phyloP scores from a whole-genome alignment of 306 rosid species.

The Cicer pinnatifidum region DNA sequence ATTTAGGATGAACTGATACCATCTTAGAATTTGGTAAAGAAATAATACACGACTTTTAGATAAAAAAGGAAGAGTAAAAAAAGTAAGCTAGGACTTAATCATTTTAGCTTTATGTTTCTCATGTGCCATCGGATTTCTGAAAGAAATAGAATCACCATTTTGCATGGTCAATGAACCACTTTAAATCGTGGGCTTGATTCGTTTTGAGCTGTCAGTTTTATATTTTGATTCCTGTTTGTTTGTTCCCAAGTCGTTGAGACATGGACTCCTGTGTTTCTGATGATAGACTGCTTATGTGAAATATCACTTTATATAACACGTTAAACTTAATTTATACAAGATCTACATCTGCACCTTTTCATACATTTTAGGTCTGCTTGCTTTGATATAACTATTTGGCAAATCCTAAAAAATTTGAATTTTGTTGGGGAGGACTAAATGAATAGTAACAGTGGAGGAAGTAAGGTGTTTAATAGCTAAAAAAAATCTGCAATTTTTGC shows the following conservation, averaged over 20 bases:
- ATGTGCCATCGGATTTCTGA: not conserved
- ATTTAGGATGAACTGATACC: too few species aligned
- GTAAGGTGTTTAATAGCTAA: too few species aligned
- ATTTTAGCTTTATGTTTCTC: constrained; percentile 5
- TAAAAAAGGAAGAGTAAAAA: constrained; percentile 1
- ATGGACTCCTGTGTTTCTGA: not conserved
- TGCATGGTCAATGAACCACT: not conserved
- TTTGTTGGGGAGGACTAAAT: too few species aligned
- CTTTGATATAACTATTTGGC: too few species aligned
- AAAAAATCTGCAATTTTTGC: too few species aligned
- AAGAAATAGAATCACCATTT: not conserved
- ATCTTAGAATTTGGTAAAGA: too few species aligned
- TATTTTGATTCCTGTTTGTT: not conserved
- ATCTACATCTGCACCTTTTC: not conserved
- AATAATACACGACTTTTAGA: not conserved
- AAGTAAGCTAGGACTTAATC: not conserved
- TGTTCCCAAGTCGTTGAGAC: constrained; percentile 4
- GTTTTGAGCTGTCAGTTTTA: not conserved
- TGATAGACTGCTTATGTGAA: constrained; percentile 1
- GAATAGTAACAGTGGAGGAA: too few species aligned
- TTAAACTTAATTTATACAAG: not conserved
- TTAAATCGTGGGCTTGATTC: not conserved
- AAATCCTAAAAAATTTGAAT: too few species aligned
- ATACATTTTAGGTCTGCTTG: too few species aligned
- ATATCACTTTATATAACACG: not conserved